A percentile compares a stretch with the other conserved stretches of the same genome.
These are phyloP conservation scores for Beauveria pseudobassiana DNA, from an alignment of 2,329 filamentous ascomycete genomes.

Conservation along the genomic window DNA sequence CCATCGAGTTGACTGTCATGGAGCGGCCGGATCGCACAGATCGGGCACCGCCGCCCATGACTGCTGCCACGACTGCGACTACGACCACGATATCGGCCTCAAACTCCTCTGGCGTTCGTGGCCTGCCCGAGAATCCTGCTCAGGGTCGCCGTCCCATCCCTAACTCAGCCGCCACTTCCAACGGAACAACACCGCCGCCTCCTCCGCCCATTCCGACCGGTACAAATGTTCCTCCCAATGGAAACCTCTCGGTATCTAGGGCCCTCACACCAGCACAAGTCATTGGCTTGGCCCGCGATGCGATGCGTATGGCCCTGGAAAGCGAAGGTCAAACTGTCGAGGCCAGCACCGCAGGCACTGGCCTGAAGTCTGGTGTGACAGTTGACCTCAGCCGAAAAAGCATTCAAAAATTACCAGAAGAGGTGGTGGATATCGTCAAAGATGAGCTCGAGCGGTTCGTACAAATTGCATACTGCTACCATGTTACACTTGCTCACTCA, in stretches of 20 bases:
- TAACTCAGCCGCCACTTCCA: constrained; percentile 31
- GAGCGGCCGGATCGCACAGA: constrained; percentile 22
- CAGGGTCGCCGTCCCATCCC: constrained; percentile 31
- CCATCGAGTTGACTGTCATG: constrained; percentile 19
- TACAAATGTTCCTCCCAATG: constrained; percentile 39
- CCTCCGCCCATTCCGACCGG: constrained; percentile 40
- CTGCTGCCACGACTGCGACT: constrained; percentile 13
- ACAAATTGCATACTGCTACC: background rate
- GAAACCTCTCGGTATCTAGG: constrained; percentile 40
- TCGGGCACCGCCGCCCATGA: constrained; percentile 9
- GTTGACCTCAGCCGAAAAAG: constrained; percentile 71
- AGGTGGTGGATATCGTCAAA: constrained; percentile 68
- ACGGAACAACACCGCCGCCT: constrained; percentile 33
- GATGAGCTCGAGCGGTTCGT: constrained; percentile 63
- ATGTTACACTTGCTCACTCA: constrained; percentile 8
- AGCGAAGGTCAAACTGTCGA: constrained; percentile 59
- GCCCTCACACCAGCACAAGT: constrained; percentile 56
- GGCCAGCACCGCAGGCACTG: constrained; percentile 47
- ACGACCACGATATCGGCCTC: background rate
- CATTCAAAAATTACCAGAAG: constrained; percentile 63
- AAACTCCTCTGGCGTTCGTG: constrained; percentile 18
- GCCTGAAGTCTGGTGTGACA: constrained; percentile 63
- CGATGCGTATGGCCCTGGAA: constrained; percentile 59
- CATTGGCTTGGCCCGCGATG: constrained; percentile 56
- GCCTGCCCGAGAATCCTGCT: constrained; percentile 33